Evolutionary conservation across 2,329 filamentous ascomycete species (phyloP).

Genomic region (Macrophomina phaseolina): DNA sequence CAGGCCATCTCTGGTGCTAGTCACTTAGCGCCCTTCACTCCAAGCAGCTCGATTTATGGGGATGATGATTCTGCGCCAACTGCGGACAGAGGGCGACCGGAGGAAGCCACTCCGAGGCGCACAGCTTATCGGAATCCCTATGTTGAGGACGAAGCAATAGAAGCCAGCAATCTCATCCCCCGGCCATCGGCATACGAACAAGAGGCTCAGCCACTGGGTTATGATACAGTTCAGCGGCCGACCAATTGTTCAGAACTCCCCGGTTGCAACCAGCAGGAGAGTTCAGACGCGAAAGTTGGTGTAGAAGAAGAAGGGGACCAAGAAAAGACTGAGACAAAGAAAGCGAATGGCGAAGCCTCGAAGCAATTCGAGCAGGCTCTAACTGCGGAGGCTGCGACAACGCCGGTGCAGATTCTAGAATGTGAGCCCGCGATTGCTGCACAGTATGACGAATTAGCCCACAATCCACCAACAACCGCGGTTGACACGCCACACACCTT

Average conservation of each 20-base stretch:
- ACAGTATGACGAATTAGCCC: not conserved
- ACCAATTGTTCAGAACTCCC: not conserved
- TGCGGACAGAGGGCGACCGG: not conserved
- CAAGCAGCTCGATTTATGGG: constrained; percentile 19
- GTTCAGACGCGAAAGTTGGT: too few relatives aligned
- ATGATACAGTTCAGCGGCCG: not conserved
- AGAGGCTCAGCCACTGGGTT: not conserved
- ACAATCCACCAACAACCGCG: not conserved
- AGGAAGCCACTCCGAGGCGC: not conserved
- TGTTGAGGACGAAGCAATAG: constrained; percentile 6
- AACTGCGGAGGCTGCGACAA: not conserved
- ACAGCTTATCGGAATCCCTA: not conserved
- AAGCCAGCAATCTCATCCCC: not conserved
- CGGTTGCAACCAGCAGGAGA: not conserved
- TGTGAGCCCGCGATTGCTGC: not conserved
- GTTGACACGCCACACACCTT: not conserved
- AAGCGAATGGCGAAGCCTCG: not conserved
- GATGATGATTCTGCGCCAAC: not conserved
- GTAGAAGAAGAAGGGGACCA: too few relatives aligned
- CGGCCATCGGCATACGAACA: not conserved
- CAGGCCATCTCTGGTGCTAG: constrained; percentile 4
- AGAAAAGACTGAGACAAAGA: not conserved
- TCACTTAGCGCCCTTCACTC: constrained; percentile 18
- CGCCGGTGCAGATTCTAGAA: not conserved
- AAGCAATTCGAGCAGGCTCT: not conserved